These are phyloP conservation scores for Solanum sejunctum DNA, from an alignment of 257 asterid species.

Conservation along the genomic window DNA sequence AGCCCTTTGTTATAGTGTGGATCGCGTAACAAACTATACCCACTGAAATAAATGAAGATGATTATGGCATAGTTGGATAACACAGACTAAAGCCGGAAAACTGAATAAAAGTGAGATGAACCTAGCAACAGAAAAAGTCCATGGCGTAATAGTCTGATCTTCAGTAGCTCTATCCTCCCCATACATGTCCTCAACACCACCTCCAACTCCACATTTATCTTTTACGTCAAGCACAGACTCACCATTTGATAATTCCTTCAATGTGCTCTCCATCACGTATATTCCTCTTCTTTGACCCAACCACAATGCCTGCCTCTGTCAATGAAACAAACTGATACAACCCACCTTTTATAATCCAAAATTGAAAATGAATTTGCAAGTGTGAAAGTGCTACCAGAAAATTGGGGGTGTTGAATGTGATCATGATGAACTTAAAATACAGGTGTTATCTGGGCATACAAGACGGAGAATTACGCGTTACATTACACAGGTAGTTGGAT, in stretches of 20 bases:
- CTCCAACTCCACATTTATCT: slow-evolving; percentile 54
- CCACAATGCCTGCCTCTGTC: slow-evolving; percentile 41
- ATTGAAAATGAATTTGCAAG: background rate
- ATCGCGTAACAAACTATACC: slow-evolving; percentile 67
- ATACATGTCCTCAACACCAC: slow-evolving; percentile 74
- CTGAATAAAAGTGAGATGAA: background rate
- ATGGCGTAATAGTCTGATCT: slow-evolving; percentile 77
- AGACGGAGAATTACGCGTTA: slow-evolving; percentile 23
- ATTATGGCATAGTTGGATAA: background rate
- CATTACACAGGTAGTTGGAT: slow-evolving; percentile 12
- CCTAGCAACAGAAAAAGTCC: slow-evolving; percentile 86
- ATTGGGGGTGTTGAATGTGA: slow-evolving; percentile 16
- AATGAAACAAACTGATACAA: slow-evolving; percentile 26
- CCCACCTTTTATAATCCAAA: slow-evolving; percentile 13
- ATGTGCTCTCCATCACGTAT: slow-evolving; percentile 42
- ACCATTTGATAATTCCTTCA: slow-evolving; percentile 42
- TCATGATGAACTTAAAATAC: slow-evolving; percentile 11
- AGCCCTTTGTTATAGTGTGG: slow-evolving; percentile 89
- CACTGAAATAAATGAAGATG: slow-evolving; percentile 28
- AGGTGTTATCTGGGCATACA: slow-evolving; percentile 19
- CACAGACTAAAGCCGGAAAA: background rate
- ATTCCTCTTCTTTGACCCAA: slow-evolving; percentile 10
- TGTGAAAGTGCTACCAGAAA: slow-evolving; percentile 13
- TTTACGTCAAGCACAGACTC: slow-evolving; percentile 51
- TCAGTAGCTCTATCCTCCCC: slow-evolving; percentile 91